Evolutionary conservation across 495 filamentous ascomycete species (phyloP).

Genomic region (Extremus antarcticus): DNA sequence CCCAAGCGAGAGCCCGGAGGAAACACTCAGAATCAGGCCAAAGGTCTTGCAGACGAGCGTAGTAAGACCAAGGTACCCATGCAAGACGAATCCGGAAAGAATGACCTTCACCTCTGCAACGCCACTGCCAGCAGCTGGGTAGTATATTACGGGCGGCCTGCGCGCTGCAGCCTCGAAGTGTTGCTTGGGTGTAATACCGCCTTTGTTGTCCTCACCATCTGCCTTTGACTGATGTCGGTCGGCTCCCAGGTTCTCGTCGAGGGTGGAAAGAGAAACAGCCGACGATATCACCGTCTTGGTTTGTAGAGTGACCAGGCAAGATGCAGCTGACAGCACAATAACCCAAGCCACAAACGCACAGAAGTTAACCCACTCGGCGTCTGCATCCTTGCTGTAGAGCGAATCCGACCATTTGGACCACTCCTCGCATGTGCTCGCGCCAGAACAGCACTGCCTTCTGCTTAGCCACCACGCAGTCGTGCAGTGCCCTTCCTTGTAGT

Average conservation of each 20-base stretch:
- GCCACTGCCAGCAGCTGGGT: constrained; percentile 90
- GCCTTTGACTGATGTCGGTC: constrained; percentile 16
- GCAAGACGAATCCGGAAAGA: constrained; percentile 90
- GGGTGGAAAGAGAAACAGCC: constrained; percentile 67
- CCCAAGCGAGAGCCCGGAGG: constrained; percentile 83
- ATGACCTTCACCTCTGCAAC: constrained; percentile 98
- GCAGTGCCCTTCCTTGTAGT: constrained; percentile 87
- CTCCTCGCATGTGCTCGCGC: constrained; percentile 46
- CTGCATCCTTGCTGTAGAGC: constrained; percentile 42
- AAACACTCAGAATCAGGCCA: constrained; percentile 75
- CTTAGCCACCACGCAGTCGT: constrained; percentile 56
- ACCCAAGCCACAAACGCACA: constrained; percentile 59
- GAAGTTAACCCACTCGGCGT: constrained; percentile 60
- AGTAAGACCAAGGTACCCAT: constrained; percentile 85
- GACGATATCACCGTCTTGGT: constrained; percentile 90
- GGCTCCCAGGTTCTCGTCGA: constrained; percentile 68
- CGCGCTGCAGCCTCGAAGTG: constrained; percentile 26
- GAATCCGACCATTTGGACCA: constrained; percentile 72
- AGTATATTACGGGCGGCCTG: constrained; percentile 73
- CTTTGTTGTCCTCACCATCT: constrained; percentile 30
- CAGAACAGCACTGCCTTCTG: constrained; percentile 68
- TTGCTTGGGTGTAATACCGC: constrained; percentile 24
- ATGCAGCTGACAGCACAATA: constrained; percentile 57
- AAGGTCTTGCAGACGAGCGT: constrained; percentile 81
- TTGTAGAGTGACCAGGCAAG: constrained; percentile 70